Evolutionary conservation across 768 basidiomycete species (phyloP), one percentile per base, ranked within the genome.

Genomic region (Boletellus emodensis): DNA sequence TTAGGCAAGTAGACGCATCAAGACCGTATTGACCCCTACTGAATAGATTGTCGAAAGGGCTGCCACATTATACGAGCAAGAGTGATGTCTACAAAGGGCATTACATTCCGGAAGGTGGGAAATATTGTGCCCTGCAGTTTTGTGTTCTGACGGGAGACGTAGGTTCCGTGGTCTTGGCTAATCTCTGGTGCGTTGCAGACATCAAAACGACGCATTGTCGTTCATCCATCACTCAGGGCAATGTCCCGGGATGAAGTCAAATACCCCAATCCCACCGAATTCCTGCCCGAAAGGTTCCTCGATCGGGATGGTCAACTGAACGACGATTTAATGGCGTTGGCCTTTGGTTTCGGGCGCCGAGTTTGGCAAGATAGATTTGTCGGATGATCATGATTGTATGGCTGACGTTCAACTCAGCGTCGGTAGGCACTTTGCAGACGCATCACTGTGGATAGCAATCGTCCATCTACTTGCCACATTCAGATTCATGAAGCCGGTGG

Each of bases 381-480:
- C 26, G 5, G 32, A 20, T 36, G 22, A 9, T 48, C 14, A 18
- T 45, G 10, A 18, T 9, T 13, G 18, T 18, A 15, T 33, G 17
- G 12, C 51, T 66, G 3, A 59, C 6, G 3, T 39, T 36, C 30
- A 38, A 40, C 18, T 15, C 15, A 65, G 65, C n/a, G 58, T 57
- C n/a, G 65, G 67, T 12, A 56, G 53, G 36, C 48, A 66, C 53
- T 69, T 66, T 26, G 65, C 65, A 18, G 63, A 66, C 6, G 63
- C 67, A 12, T 66, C 65, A 36, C 20, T 66, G n/a, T 66, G 65
- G 65, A 57, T 67, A 43, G 67, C 63, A 15, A 53, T 66, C 5
- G 65, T 53, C 9, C 65, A 67, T 46, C 55, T 66, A 15, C 63
- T 69, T 35, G 38, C 65, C 45, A 34, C 45, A n/a, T 66, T 69